Evolutionary conservation across 2,329 filamentous ascomycete species (phyloP).

Genomic region (Neophaeococcomyces aloes): DNA sequence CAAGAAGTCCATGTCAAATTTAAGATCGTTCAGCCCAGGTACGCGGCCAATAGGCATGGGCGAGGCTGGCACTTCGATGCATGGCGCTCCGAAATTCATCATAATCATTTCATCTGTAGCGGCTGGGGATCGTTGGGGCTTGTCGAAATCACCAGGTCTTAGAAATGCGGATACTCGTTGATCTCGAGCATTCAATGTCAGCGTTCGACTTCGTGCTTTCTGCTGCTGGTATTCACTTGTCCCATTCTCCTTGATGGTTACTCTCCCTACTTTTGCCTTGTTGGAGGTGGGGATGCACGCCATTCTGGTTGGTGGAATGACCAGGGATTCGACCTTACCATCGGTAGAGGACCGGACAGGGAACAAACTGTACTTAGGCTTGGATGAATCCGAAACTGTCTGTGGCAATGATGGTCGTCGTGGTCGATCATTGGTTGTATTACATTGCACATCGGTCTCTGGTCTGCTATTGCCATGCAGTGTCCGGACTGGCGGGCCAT

Average conservation of each 20-base stretch:
- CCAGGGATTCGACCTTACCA: constrained; percentile 1
- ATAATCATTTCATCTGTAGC: constrained; percentile 9
- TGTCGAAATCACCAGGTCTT: not conserved
- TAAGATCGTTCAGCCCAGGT: not conserved
- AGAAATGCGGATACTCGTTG: constrained; percentile 3
- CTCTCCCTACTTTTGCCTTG: not conserved
- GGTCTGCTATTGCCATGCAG: not conserved
- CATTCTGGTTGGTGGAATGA: not conserved
- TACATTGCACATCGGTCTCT: too few relatives aligned
- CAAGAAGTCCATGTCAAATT: constrained; percentile 2
- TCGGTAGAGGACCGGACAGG: constrained; percentile 10
- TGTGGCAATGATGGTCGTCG: not conserved
- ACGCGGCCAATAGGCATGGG: constrained; percentile 4
- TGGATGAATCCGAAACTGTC: constrained; percentile 4
- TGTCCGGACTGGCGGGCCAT: constrained; percentile 6
- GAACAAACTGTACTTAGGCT: constrained; percentile 16
- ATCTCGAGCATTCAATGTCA: constrained; percentile 3
- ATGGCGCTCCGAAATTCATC: constrained; percentile 3
- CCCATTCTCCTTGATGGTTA: too few relatives aligned
- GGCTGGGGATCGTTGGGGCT: constrained; percentile 11
- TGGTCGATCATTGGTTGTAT: constrained; percentile 1
- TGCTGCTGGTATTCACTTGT: not conserved
- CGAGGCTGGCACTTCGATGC: not conserved
- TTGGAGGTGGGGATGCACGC: not conserved
- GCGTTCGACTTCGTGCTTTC: constrained; percentile 5